A percentile compares a stretch with the other conserved stretches of the same genome.
phyloP scores from a whole-genome alignment of 1,139 yeast genomes.

The Geotrichum fermentans region DNA sequence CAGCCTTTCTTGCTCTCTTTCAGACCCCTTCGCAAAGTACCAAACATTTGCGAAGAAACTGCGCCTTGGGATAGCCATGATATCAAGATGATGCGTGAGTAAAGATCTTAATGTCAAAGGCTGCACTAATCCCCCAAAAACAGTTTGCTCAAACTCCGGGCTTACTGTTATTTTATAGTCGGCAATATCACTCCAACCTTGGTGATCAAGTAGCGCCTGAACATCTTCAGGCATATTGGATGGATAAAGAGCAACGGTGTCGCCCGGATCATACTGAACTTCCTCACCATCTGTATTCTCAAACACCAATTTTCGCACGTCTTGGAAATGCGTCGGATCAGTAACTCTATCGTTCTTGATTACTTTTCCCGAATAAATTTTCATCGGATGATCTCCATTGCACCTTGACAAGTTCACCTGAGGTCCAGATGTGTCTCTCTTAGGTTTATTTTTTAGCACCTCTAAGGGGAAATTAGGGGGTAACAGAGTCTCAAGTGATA shows the following conservation, averaged over 20 bases:
- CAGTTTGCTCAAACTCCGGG: slow-evolving; percentile 31
- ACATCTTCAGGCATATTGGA: slow-evolving; percentile 63
- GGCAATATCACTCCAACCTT: slow-evolving; percentile 68
- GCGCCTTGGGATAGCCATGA: slow-evolving; percentile 76
- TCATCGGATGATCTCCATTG: slow-evolving; percentile 24
- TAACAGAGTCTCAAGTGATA: slow-evolving; percentile 34
- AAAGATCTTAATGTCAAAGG: slow-evolving; percentile 63
- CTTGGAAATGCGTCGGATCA: slow-evolving; percentile 73
- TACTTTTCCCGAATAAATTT: slow-evolving; percentile 42
- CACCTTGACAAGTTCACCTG: slow-evolving; percentile 34
- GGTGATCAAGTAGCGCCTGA: slow-evolving; percentile 58
- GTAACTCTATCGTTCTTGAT: slow-evolving; percentile 57
- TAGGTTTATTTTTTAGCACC: slow-evolving; percentile 32
- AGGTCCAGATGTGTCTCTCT: slow-evolving; percentile 30
- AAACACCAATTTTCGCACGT: slow-evolving; percentile 66
- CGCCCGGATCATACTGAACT: slow-evolving; percentile 57
- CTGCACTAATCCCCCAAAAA: slow-evolving; percentile 54
- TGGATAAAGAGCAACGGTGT: slow-evolving; percentile 73
- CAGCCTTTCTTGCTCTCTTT: slow-evolving; percentile 68
- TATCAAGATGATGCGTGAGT: slow-evolving; percentile 75
- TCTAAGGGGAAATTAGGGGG: slow-evolving; percentile 38
- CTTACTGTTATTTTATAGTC: slow-evolving; percentile 44
- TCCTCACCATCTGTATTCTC: slow-evolving; percentile 23
- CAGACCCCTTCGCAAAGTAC: slow-evolving; percentile 63
- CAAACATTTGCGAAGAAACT: slow-evolving; percentile 62